Evolutionary conservation across 2,329 filamentous ascomycete genomes (phyloP), one percentile per base, ranked within the genome.

Genomic region (Colletotrichum camelliae): DNA sequence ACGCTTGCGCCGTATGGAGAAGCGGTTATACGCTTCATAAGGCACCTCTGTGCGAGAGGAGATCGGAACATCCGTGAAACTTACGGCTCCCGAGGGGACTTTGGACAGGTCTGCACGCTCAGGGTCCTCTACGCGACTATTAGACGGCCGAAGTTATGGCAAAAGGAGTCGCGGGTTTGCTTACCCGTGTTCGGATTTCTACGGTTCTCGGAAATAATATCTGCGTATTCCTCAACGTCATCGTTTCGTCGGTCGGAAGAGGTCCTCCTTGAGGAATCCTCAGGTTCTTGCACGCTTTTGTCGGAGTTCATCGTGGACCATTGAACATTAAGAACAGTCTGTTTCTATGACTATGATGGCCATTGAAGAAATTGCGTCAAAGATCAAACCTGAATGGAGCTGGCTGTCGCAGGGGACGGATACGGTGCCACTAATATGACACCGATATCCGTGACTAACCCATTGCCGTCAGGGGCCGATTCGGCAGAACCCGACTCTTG

Each of bases 21-120:
- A 89, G 21, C 89, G 89, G 79, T 93, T 89, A 85, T 96, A 96
- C n/a, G 91, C 82, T 68, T 88, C 87, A 79, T 92, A 90, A 15
- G 86, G 86, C 33, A 88, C 80, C 74, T 88, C 85, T 16, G 58
- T 74, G 18, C 72, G 52, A 9, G 73, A 73, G 1, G 62, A 55
- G 43, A 76, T 64, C 3, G 64, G 73, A 24, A 72, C 69, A 29
- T 73, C 73, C n/a, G 64, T n/a, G 43, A 64, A 75, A 21, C 66
- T 68, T 7, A 75, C 21, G 24, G 64, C 73, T 29, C 73, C 73
- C 5, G 70, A 73, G n/a, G 73, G 73, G 39, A 68, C 31, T 58
- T 67, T 73, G 15, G 57, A n/a, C 10, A 75, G 18, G 9, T 31
- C 13, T 37, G 69, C 33, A 21, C 57, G 57, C 15, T 67, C 55